Conservation (phyloP, 495 filamentous ascomycete species). For the Penicillium robsamsonii region DNA sequence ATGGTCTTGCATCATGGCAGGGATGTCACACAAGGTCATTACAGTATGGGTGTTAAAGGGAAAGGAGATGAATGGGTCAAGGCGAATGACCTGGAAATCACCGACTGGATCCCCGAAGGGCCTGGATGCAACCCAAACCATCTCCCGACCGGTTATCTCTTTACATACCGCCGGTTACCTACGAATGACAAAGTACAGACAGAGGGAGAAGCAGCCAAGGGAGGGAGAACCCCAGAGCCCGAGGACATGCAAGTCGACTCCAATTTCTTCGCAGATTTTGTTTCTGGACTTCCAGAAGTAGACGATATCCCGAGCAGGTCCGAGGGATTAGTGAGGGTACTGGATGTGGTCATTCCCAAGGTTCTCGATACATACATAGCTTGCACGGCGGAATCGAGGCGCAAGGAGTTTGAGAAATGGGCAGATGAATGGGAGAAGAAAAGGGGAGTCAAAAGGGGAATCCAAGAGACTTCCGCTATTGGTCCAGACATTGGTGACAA, state of each 20-base stretch:
- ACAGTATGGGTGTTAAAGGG: slow-evolving; percentile 26
- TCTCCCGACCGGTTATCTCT: slow-evolving; percentile 15
- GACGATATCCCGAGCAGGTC: neutral
- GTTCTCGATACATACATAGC: neutral
- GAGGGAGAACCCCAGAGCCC: neutral
- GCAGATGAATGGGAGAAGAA: neutral
- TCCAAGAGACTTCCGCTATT: neutral
- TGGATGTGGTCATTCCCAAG: neutral
- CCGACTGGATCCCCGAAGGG: neutral
- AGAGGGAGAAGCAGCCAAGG: no score
- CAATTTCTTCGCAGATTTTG: neutral
- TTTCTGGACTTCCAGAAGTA: neutral
- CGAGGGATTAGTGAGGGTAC: neutral
- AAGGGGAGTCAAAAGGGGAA: neutral
- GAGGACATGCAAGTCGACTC: neutral
- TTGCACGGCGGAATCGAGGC: neutral
- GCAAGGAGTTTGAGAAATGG: neutral
- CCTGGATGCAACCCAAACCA: neutral
- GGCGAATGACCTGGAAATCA: slow-evolving; percentile 22
- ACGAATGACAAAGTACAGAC: neutral
- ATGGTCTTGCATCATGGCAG: slow-evolving; percentile 29
- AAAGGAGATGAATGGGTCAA: slow-evolving; percentile 25
- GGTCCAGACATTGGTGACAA: neutral
- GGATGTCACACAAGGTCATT: slow-evolving; percentile 26
- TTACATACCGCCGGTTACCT: slow-evolving; percentile 25